Conservation (phyloP, 2,329 filamentous ascomycete species). For the Claviceps purpurea region DNA sequence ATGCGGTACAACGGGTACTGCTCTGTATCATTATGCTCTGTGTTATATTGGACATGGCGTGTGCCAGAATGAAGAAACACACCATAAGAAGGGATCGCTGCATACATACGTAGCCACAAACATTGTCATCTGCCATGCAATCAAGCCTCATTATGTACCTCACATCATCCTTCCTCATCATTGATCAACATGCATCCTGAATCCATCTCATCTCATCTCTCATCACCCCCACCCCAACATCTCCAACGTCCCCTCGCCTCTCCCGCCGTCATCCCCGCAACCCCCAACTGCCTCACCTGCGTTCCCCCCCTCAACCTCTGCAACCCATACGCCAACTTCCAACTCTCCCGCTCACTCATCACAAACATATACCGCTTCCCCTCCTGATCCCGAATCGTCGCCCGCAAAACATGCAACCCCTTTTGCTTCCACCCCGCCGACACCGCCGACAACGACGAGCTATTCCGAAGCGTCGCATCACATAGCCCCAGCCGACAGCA, state of each 20-base stretch:
- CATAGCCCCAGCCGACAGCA: conserved; percentile 44
- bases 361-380: conserved; percentile 54
- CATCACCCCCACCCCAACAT: conserved; percentile 39
- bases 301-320: conserved; percentile 47
- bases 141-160: no score
- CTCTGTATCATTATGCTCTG: no score
- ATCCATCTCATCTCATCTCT: not conserved
- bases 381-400: conserved; percentile 51
- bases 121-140: no score
- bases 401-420: conserved; percentile 48
- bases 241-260: conserved; percentile 44
- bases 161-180: no score
- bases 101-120: no score
- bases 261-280: conserved; percentile 38
- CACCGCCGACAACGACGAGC: conserved; percentile 24
- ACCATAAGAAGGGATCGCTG: no score
- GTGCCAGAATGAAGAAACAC: no score
- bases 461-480: conserved; percentile 29
- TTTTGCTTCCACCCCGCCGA: conserved; percentile 40
- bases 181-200: not conserved
- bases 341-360: conserved; percentile 49
- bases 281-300: conserved; percentile 45
- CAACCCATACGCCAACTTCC: conserved; percentile 52
- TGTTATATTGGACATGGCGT: no score
- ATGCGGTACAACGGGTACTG: no score